A percentile compares a stretch with the other conserved stretches of the same genome.
These are phyloP conservation scores for Entomortierella chlamydospora DNA, from an alignment of 192 early-diverging fungal genomes.

Conservation along the genomic window DNA sequence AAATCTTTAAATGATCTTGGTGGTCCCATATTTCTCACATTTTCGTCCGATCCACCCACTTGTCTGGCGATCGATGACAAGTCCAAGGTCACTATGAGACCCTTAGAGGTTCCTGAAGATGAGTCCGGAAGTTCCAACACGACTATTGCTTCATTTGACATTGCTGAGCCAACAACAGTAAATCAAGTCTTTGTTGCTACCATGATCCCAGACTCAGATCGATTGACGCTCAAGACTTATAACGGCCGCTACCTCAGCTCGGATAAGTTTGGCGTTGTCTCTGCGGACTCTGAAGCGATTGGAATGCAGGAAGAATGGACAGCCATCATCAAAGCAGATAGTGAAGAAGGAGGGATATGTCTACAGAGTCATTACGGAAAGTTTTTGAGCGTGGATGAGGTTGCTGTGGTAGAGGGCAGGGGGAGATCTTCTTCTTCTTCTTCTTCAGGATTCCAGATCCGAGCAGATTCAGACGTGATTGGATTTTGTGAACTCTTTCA, in stretches of 20 bases:
- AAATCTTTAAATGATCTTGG: constrained; percentile 71
- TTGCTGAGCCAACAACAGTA: constrained; percentile 61
- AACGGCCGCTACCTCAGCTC: constrained; percentile 75
- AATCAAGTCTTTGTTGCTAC: constrained; percentile 77
- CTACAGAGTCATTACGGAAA: constrained; percentile 74
- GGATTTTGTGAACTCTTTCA: constrained; percentile 80
- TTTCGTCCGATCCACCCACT: constrained; percentile 70
- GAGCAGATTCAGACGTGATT: constrained; percentile 78
- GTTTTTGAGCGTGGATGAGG: constrained; percentile 73
- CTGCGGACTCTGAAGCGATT: constrained; percentile 77
- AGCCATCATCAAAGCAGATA: constrained; percentile 58
- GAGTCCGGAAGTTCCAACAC: neutral
- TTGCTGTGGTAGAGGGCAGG: constrained; percentile 55
- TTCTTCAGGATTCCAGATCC: constrained; percentile 58
- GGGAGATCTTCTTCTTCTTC: neutral
- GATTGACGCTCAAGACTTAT: constrained; percentile 70
- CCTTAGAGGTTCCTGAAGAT: constrained; percentile 33
- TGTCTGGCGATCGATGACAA: constrained; percentile 63
- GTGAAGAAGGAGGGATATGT: constrained; percentile 79
- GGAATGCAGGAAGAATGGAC: constrained; percentile 86
- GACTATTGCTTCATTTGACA: constrained; percentile 46
- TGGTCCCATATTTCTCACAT: constrained; percentile 76
- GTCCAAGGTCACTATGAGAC: constrained; percentile 57
- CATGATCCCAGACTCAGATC: constrained; percentile 66
- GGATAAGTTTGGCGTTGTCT: constrained; percentile 86